Evolutionary conservation across 2,329 filamentous ascomycete species (phyloP), one percentile per base, ranked within the genome.

Genomic region (Phoma herbarum): DNA sequence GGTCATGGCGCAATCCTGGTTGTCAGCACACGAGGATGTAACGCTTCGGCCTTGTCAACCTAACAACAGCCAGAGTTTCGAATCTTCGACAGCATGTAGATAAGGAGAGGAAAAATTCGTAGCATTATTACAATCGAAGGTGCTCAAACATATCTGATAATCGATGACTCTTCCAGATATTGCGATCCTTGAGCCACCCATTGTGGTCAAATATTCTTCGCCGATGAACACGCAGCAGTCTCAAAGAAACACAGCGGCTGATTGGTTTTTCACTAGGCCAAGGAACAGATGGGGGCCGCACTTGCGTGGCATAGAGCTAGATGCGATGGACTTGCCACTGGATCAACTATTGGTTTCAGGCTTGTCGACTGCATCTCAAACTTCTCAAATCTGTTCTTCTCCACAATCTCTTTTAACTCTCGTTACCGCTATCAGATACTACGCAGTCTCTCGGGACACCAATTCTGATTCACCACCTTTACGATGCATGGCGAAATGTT

Each of bases 401-500:
- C 33, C 4, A 37, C 3, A 3, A n/a, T n/a, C 33, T 37, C 3
- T 37, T 9, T 37, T 5, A 4, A 37, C 16, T 37, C 3, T 4
- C 4, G 9, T 18, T 18, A 37, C 16, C 3, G 16, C 12, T 5
- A 37, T 16, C 2, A 18, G 18, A 6, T 12, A 35, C 11, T 7
- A 47, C 26, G 9, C 26, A 28, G 26, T 47, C 29, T 11, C 20
- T 25, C 11, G 20, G 16, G 29, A 35, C 11, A 12, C 10, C 7
- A 10, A 7, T 9, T 16, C 3, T 18, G 45, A 35, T n/a, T 10
- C 31, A 11, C 45, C 31, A 25, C 45, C 45, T 16, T 20, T 47
- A n/a, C 14, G 45, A 47, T 47, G 45, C 18, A 47, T 35, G 45
- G 29, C 29, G 5, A 47, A 47, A 10, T 47, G 35, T n/a, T 35